A percentile compares a stretch with the other conserved stretches of the same genome.
Conservation (phyloP, 257 asterid species). For the Capsicum pubescens region DNA sequence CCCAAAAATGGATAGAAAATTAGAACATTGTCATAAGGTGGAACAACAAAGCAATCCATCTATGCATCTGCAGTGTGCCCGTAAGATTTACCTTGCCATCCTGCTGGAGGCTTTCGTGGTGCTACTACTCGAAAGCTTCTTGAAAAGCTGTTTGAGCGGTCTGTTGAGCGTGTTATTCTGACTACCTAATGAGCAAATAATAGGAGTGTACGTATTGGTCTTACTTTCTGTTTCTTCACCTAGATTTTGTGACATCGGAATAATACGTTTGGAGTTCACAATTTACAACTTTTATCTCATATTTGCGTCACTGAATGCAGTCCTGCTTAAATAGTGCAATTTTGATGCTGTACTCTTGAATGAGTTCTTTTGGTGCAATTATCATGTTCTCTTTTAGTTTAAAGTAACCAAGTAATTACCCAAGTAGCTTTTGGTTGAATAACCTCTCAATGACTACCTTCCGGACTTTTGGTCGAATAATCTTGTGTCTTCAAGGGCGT, state of each 20-base stretch:
- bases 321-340: background rate
- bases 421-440: background rate
- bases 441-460: no score
- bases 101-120: background rate
- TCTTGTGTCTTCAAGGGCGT: background rate
- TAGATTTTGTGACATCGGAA: no score
- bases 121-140: no score
- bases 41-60: background rate
- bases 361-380: background rate
- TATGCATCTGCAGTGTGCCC: background rate
- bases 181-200: no score
- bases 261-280: no score
- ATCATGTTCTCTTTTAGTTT: background rate
- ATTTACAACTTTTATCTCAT: background rate
- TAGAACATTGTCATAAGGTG: background rate
- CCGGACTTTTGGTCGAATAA: background rate
- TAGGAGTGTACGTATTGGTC: no score
- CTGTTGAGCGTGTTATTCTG: no score
- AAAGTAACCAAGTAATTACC: background rate
- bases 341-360: background rate
- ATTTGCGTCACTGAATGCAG: background rate
- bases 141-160: no score
- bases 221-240: no score
- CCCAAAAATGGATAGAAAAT: background rate
- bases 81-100: background rate